These are phyloP conservation scores for Pyrenophora seminiperda DNA, from an alignment of 2,329 filamentous ascomycete genomes.

Conservation along the genomic window DNA sequence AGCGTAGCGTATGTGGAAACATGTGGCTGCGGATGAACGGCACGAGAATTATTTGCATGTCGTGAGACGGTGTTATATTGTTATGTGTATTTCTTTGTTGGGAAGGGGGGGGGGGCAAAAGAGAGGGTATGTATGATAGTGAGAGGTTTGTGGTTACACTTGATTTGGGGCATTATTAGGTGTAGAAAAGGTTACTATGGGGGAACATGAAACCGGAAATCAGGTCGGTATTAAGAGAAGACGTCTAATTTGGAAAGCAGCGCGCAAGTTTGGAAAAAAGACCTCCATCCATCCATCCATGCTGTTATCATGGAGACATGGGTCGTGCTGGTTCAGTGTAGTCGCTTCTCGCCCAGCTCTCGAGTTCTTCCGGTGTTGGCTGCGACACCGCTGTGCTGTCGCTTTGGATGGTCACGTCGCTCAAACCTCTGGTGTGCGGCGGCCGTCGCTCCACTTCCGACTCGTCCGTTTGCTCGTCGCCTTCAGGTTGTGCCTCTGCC, in stretches of 20 bases:
- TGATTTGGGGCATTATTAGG: no score
- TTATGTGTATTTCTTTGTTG: no score
- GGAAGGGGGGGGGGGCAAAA: no score
- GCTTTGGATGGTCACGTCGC: constrained; percentile 41
- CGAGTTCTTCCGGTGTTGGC: constrained; percentile 41
- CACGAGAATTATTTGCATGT: background rate
- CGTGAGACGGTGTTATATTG: background rate
- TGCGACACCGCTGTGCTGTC: constrained; percentile 45
- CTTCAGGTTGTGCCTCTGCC: background rate
- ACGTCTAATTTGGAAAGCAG: background rate
- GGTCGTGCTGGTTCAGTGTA: constrained; percentile 16
- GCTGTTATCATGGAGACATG: constrained; percentile 17
- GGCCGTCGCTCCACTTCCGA: constrained; percentile 28
- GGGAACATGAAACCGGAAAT: background rate
- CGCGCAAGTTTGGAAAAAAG: no score
- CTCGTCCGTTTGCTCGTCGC: background rate
- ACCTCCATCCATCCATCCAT: background rate
- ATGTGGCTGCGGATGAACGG: constrained; percentile 1
- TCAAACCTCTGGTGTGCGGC: constrained; percentile 39
- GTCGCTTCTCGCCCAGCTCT: constrained; percentile 29
- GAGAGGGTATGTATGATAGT: no score
- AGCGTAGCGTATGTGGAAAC: background rate
- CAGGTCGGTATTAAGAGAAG: background rate
- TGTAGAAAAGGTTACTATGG: background rate
- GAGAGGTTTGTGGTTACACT: no score